Conservation (phyloP, 257 asterid genomes). For the Pogostemon cablin region DNA sequence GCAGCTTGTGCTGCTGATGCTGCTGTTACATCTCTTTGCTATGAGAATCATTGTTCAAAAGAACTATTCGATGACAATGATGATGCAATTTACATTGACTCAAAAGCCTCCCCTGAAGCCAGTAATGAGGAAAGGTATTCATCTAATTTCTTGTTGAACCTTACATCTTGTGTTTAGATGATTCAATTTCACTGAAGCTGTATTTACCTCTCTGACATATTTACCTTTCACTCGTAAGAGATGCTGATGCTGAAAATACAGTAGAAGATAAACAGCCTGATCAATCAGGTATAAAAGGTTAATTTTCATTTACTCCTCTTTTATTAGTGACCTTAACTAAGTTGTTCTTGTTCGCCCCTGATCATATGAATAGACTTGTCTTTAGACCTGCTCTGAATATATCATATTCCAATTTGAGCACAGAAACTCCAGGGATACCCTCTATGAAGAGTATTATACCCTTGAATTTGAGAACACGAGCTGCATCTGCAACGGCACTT, state of each 20-base stretch:
- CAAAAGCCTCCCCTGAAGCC: constrained; percentile 46
- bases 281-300: constrained; percentile 50
- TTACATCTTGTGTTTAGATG: constrained; percentile 10
- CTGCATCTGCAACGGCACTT: constrained; percentile 88
- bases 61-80: constrained; percentile 65
- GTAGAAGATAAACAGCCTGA: constrained; percentile 42
- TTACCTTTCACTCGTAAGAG: constrained; percentile 38
- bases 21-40: constrained; percentile 86
- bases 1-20: constrained; percentile 90
- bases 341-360: background rate
- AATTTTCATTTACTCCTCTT: background rate
- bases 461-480: constrained; percentile 68
- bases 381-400: background rate
- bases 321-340: constrained; percentile 18
- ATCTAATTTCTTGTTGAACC: background rate
- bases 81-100: constrained; percentile 40
- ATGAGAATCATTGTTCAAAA: constrained; percentile 82
- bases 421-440: constrained; percentile 47
- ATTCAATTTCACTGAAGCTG: constrained; percentile 25
- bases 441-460: constrained; percentile 58
- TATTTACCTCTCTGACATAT: background rate
- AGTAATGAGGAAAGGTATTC: constrained; percentile 54
- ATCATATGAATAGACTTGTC: background rate
- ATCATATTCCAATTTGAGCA: constrained; percentile 18
- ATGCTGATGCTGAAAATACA: constrained; percentile 42